Percentiles rank a stretch among this genome's conserved stretches.
These are phyloP conservation scores for Stagonosporopsis rhizophila DNA, from an alignment of 2,329 filamentous ascomycete genomes.

Conservation along the genomic window DNA sequence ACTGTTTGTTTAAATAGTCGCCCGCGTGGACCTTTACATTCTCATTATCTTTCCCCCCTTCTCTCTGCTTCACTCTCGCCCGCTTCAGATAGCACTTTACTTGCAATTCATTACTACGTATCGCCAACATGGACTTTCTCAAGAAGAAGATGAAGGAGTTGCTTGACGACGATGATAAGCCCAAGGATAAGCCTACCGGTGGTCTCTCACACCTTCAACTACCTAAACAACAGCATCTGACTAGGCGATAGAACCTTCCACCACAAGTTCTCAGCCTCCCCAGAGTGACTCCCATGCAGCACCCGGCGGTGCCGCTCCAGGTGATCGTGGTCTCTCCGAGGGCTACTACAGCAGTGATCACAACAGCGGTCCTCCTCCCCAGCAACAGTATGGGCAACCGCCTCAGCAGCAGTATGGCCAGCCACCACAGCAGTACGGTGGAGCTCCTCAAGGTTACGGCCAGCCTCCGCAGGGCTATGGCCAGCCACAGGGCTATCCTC, in stretches of 20 bases:
- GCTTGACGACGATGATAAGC: conserved; percentile 50
- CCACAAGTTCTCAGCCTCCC: conserved; percentile 9
- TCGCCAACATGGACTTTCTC: conserved; percentile 52
- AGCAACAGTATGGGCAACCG: conserved; percentile 23
- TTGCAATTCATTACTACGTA: conserved; percentile 1
- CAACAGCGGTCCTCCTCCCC: conserved; percentile 27
- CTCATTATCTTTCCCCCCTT: conserved; percentile 4
- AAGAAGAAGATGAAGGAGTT: conserved; percentile 57
- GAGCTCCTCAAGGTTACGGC: conserved; percentile 29
- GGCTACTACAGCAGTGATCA: conserved; percentile 29
- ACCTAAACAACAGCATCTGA: not conserved
- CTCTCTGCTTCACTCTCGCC: not conserved
- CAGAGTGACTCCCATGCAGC: conserved; percentile 20
- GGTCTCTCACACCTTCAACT: not conserved
- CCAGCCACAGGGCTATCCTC: conserved; percentile 34
- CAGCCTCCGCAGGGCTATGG: conserved; percentile 38
- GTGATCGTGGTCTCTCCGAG: conserved; percentile 31
- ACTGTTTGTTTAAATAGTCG: conserved; percentile 19
- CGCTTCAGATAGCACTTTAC: not conserved
- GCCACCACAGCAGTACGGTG: conserved; percentile 27
- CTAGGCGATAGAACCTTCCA: conserved; percentile 1
- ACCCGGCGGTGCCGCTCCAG: conserved; percentile 26
- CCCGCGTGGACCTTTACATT: conserved; percentile 10
- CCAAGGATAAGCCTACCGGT: conserved; percentile 34
- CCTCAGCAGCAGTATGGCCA: conserved; percentile 27